Evolutionary conservation across 768 basidiomycete species (phyloP), one percentile per base, ranked within the genome.

Genomic region (Pleurotus eryngii): DNA sequence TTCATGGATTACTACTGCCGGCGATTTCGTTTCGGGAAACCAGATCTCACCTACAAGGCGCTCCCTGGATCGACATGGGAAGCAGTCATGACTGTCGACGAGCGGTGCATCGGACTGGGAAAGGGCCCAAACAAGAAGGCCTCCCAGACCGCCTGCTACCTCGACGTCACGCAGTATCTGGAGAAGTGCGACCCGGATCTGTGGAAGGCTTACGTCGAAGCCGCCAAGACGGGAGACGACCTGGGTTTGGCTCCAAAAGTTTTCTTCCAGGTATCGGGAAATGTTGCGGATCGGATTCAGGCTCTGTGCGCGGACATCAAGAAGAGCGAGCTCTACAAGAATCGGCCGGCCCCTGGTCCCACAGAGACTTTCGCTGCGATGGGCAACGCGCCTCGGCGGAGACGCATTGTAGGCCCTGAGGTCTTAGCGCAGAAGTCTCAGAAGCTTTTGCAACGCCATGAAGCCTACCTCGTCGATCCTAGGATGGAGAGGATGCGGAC

Each of bases 1-100:
- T 98, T 98, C 76, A 95, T 97, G 88, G 95, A 95, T 61, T 98
- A 90, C 69, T 98, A 98, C 65, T 96, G 94, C 67, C 81, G 85
- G 46, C 79, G 84, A 37, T 97, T 85, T 68, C 74, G 75, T 22
- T 95, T 95, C 65, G 76, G 79, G 8, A 82, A 81, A 60, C 92
- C 92, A 2, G 87, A 90, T 49, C 71, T 96, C 59, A 76, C 78
- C 12, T 88, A 81, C 58, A 70, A 74, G 1, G 74, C 76, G 60
- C 14, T 59, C 14, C 59, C 15, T 11, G 69, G 63, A 5, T 56
- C 49, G 4, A 50, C 42, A 14, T 94, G 92, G 90, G 83, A 91
- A 62, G 88, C 87, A 3, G 71, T 84, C 58, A 86, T 95, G 79
- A 77, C 77, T 39, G 89, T 97, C 51, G 85, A 83, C 17, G 89